Conservation (phyloP, 768 basidiomycete genomes). For the Podaxis carcinomalis region DNA sequence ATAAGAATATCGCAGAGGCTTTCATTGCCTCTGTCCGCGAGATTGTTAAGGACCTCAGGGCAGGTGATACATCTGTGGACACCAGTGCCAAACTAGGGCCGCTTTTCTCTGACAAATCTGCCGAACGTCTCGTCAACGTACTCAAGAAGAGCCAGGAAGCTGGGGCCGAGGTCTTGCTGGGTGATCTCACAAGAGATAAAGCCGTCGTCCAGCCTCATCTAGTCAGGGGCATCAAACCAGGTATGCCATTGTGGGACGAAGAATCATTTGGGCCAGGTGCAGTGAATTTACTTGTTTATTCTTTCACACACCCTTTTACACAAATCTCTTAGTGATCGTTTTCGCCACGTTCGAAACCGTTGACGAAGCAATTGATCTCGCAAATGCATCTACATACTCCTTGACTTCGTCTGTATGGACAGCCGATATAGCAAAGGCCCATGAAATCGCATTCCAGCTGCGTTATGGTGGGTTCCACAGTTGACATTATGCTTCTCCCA, state of each 20-base stretch:
- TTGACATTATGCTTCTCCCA: not conserved
- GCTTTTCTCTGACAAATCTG: constrained; percentile 41
- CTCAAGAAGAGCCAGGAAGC: constrained; percentile 37
- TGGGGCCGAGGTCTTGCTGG: constrained; percentile 44
- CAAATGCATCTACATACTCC: constrained; percentile 51
- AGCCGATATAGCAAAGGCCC: constrained; percentile 35
- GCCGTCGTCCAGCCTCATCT: constrained; percentile 51
- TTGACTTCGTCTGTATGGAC: constrained; percentile 53
- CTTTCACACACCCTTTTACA: not conserved
- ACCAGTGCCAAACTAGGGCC: constrained; percentile 27
- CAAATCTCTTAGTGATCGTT: constrained; percentile 31
- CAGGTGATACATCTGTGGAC: constrained; percentile 32
- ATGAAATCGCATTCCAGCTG: constrained; percentile 42
- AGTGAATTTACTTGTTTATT: not conserved
- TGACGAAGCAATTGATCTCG: constrained; percentile 51
- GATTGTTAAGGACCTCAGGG: constrained; percentile 29
- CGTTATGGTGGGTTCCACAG: constrained; percentile 35
- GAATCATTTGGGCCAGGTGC: constrained; percentile 63
- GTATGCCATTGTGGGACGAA: constrained; percentile 48
- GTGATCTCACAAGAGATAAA: constrained; percentile 35
- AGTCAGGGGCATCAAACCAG: constrained; percentile 40
- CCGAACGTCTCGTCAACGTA: constrained; percentile 39
- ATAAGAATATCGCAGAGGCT: constrained; percentile 31
- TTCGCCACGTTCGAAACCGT: constrained; percentile 42
- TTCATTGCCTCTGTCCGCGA: constrained; percentile 31